These are phyloP conservation scores for Rhodotorula sp. DNA, from an alignment of 1,284 basidiomycete species.

Conservation along the genomic window DNA sequence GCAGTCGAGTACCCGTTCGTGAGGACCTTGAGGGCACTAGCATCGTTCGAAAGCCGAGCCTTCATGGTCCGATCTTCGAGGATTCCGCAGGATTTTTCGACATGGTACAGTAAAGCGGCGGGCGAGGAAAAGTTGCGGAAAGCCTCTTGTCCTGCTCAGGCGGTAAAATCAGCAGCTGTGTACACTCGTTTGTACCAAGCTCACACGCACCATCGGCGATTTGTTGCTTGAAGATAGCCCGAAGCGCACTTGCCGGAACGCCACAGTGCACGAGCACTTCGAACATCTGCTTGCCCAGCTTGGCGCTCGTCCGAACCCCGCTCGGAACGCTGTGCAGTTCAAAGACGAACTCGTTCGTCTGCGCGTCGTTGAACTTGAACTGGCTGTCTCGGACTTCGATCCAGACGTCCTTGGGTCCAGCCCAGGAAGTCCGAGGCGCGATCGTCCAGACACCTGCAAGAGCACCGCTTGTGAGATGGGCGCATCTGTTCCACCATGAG, in stretches of 20 bases:
- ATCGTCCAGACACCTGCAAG: constrained; percentile 32
- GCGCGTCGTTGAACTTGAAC: constrained; percentile 41
- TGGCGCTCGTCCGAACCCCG: background rate
- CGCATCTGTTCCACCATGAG: background rate
- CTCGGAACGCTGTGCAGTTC: constrained; percentile 32
- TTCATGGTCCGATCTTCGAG: constrained; percentile 25
- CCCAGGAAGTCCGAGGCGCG: constrained; percentile 11
- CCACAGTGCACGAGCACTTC: constrained; percentile 34
- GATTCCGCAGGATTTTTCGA: constrained; percentile 20
- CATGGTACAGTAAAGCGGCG: constrained; percentile 20
- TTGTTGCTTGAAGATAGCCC: constrained; percentile 15
- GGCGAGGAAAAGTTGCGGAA: constrained; percentile 11
- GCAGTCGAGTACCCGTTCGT: background rate
- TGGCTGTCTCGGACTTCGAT: constrained; percentile 44
- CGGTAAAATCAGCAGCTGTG: background rate
- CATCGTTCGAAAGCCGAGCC: constrained; percentile 18
- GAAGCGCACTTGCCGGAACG: constrained; percentile 16
- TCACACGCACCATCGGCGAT: constrained; percentile 4
- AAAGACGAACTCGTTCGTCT: constrained; percentile 33
- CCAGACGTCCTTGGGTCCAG: constrained; percentile 14
- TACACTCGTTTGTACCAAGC: background rate
- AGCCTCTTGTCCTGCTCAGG: constrained; percentile 5
- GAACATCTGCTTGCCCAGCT: constrained; percentile 34
- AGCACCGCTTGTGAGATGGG: background rate
- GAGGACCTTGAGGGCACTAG: constrained; percentile 8